These are phyloP conservation scores for Trichoderma sp. DNA, from an alignment of 2,329 filamentous ascomycete species.

Conservation along the genomic window DNA sequence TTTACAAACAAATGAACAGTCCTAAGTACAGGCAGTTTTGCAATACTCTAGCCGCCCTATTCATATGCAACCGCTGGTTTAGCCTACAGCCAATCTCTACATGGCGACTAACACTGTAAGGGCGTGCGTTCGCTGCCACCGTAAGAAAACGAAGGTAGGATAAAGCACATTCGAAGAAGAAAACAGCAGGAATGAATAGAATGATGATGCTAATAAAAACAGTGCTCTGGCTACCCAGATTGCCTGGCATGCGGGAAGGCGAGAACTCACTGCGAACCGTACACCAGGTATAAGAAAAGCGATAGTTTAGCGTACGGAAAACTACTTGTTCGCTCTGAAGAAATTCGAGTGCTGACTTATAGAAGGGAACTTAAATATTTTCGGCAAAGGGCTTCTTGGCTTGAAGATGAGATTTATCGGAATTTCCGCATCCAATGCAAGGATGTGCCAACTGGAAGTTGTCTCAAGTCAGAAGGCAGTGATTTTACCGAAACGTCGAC, in stretches of 20 bases:
- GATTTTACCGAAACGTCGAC: background rate
- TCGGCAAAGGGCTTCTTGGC: background rate
- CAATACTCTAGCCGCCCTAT: background rate
- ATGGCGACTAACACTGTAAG: background rate
- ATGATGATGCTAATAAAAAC: background rate
- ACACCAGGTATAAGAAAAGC: background rate
- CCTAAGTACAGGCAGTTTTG: background rate
- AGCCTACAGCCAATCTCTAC: background rate
- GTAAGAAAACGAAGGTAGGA: background rate
- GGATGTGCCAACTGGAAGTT: background rate
- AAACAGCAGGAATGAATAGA: background rate
- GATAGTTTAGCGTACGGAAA: background rate
- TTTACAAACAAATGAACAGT: background rate
- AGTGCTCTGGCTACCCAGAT: background rate
- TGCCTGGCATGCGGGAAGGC: background rate
- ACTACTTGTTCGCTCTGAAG: background rate
- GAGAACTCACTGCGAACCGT: background rate
- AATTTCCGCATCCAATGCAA: background rate
- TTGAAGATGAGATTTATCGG: background rate
- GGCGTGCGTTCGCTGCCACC: slow-evolving; percentile 1
- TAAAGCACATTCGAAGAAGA: background rate
- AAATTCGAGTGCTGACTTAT: background rate
- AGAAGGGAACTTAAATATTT: background rate
- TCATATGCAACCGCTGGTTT: background rate
- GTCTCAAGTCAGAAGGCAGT: background rate